These are phyloP conservation scores for Globisporangium spiculum DNA, from an alignment of 352 stramenopile species.

Conservation along the genomic window DNA sequence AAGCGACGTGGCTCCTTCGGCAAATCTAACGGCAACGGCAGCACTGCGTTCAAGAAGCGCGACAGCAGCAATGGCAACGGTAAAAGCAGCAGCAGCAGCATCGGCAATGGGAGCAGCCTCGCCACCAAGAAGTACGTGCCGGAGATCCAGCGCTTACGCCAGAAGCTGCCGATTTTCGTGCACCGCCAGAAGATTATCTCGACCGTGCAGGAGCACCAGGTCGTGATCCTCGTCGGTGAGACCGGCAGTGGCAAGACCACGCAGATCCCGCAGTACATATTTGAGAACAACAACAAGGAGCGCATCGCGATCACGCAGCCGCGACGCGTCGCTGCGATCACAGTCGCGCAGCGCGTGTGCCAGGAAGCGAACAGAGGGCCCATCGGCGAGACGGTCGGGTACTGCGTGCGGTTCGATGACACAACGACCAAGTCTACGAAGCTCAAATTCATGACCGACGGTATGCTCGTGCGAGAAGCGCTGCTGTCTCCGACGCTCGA, in stretches of 20 bases:
- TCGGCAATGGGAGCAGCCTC: constrained; percentile 8
- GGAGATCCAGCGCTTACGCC: constrained; percentile 56
- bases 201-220: constrained; percentile 55
- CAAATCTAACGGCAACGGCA: neutral
- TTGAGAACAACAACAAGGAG: constrained; percentile 47
- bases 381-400: constrained; percentile 80
- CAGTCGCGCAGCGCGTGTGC: constrained; percentile 77
- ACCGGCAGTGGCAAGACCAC: constrained; percentile 91
- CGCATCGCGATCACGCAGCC: constrained; percentile 83
- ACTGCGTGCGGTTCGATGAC: constrained; percentile 95
- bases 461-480: constrained; percentile 90
- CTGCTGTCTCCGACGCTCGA: constrained; percentile 70
- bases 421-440: constrained; percentile 81
- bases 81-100: neutral
- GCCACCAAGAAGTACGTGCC: constrained; percentile 14
- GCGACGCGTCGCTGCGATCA: constrained; percentile 78
- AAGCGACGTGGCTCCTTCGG: constrained; percentile 14
- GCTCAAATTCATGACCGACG: constrained; percentile 94
- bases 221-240: constrained; percentile 87
- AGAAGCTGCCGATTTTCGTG: constrained; percentile 71
- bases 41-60: constrained; percentile 24
- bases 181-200: constrained; percentile 72
- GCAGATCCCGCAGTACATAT: constrained; percentile 88
- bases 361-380: constrained; percentile 50
- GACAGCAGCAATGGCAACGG: neutral